Percentiles rank a stretch among this genome's conserved stretches.
These are phyloP conservation scores for Phylloporus arenicola DNA, from an alignment of 768 basidiomycete genomes.

Conservation along the genomic window DNA sequence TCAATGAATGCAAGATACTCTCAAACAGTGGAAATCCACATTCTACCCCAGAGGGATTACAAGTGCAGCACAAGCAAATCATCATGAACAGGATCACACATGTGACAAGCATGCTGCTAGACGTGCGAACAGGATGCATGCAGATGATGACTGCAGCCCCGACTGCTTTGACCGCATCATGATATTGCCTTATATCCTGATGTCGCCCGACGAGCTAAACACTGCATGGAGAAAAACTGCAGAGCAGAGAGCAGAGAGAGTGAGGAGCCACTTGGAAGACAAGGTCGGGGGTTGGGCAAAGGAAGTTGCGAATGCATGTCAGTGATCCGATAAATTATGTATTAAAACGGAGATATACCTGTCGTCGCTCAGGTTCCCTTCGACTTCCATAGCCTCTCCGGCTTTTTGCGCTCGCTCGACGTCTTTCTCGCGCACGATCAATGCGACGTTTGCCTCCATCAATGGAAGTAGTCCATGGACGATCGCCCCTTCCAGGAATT, in stretches of 20 bases:
- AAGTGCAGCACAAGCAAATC: not conserved
- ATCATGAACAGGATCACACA: too few relatives aligned
- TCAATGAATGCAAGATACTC: not conserved
- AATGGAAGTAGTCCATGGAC: slow-evolving; percentile 82
- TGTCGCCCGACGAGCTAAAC: not conserved
- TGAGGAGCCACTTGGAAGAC: not conserved
- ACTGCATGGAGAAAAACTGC: not conserved
- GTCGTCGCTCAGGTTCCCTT: slow-evolving; percentile 60
- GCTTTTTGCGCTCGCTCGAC: slow-evolving; percentile 56
- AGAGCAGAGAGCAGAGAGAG: not conserved
- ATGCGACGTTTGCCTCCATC: slow-evolving; percentile 65
- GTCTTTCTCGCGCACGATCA: slow-evolving; percentile 69
- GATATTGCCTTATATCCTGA: not conserved
- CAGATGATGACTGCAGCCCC: too few relatives aligned
- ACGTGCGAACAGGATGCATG: not conserved
- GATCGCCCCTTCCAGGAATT: slow-evolving; percentile 80
- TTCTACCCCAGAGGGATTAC: not conserved
- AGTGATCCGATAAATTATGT: too few relatives aligned
- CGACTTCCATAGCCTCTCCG: slow-evolving; percentile 51
- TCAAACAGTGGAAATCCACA: not conserved
- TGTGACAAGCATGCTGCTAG: too few relatives aligned
- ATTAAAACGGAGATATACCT: slow-evolving; percentile 44
- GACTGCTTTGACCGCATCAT: not conserved
- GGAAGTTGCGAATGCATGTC: not conserved
- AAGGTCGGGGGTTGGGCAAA: not conserved